Evolutionary conservation across 169 alveolate species (phyloP), one percentile per base, ranked within the genome.

Genomic region (Eimeria sp.): DNA sequence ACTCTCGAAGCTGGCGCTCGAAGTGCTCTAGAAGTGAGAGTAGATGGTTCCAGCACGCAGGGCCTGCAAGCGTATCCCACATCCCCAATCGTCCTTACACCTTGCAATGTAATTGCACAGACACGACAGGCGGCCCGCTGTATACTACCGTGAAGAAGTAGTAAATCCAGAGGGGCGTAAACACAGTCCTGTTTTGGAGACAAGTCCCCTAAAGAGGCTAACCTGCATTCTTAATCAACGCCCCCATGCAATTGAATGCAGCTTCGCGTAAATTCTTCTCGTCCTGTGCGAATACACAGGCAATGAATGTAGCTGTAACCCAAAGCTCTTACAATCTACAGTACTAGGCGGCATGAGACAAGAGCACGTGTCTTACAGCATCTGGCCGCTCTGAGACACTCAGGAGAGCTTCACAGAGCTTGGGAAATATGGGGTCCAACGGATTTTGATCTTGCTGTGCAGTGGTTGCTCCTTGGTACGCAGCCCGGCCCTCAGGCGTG

Each of bases 221-320:
- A 90, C 96, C 97, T 40, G 96, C 94, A 49, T 88, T 75, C 45
- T 61, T 51, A 80, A 95, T 95, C n/a, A 95, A 72, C 30, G 95
- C 87, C 27, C 88, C 88, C 67, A 95, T 75, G 92, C 94, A 57
- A 57, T 45, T 91, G 80, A 88, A 95, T 18, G 97, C 97, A 4
- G 97, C 97, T 40, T 90, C 96, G 34, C 97, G 91, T 76, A 95
- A 88, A 18, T 92, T 82, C 88, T 83, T 63, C 87, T 95, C 97
- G 47, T 95, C 97, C 97, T 95, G 61, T 54, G 63, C 30, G 47
- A 57, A 14, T 4, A 4, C 67, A 47, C 40, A 78, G 11, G 67
- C 70, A 25, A 5, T 4, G 49, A 49, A 47, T 25, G 13, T 10
- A 51, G 45, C 47, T 67, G 3, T 78, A 5, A 25, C 10, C 18